Base-by-base conservation (phyloP, 495 filamentous ascomycete genomes). In the Trichoderma orchidacearum region DNA sequence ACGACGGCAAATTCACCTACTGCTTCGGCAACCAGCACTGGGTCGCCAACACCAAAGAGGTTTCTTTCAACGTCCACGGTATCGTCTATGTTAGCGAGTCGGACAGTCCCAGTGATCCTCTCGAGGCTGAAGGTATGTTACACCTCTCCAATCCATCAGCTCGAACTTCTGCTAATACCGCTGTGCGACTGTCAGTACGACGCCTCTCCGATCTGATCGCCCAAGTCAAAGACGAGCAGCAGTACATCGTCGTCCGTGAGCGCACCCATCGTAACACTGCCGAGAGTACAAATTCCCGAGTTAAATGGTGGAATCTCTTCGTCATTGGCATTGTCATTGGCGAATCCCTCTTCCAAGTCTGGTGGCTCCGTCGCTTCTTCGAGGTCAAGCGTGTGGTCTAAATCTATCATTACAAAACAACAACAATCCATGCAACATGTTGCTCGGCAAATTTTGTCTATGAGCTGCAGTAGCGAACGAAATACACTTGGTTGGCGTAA, bases 271-370 rank as follows among this genome's bases (percentile, higher is more conserved):
- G 93, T 62, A 97, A 98, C 74, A 98, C 93, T 4, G 93, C 93
- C 51, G 93, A 98, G 78, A 96, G 90, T 80, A 98, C 93, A 57
- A 98, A 98, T 71, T 81, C 83, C 59, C 77, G 93, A 55, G 93
- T 98, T 58, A 98, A 98, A 74, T 98, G 93, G 93, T 98, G 94
- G 94, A 96, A 91, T 68, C 80, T 97, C 59, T 97, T 97, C 72
- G 90, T 97, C 71, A 79, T 98, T 57, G 80, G 83, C 53, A 86
- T 98, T 56, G 79, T 98, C 51, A 77, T 93, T 58, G 93, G 86
- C 48, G 89, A 96, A 76, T 90, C 90, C 63, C 75, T 96, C 53
- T 98, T 97, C 78, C 93, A 98, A 73, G 94, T 98, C 59, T 97
- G 94, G 93, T 98, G 93, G 88, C 68, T 98, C 70, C 92, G 95